These are phyloP conservation scores for Neonectria hederae DNA, from an alignment of 2,329 filamentous ascomycete species.

Conservation along the genomic window DNA sequence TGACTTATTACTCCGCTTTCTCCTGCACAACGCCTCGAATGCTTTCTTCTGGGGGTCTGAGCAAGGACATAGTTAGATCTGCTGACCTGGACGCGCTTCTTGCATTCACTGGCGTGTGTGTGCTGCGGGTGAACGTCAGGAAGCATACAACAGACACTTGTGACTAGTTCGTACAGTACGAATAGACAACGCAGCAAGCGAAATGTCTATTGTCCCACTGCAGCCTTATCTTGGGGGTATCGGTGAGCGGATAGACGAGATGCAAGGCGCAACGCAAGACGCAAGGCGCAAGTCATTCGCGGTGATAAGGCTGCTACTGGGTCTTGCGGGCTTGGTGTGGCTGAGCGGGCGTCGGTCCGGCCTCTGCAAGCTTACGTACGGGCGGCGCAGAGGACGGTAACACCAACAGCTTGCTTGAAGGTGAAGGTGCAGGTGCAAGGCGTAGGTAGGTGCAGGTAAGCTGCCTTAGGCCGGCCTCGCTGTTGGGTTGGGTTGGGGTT, in stretches of 20 bases:
- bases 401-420: not conserved
- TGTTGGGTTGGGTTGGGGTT: not conserved
- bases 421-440: not conserved
- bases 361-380: not conserved
- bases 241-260: slow-evolving; percentile 16
- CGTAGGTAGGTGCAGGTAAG: too few species aligned
- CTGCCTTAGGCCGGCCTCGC: not conserved
- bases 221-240: slow-evolving; percentile 25
- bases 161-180: not conserved
- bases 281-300: slow-evolving; percentile 6
- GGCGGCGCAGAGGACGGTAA: not conserved
- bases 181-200: not conserved
- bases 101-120: slow-evolving; percentile 8
- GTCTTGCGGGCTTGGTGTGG: slow-evolving; percentile 10
- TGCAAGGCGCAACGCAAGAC: slow-evolving; percentile 1
- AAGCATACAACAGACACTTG: not conserved
- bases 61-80: slow-evolving; percentile 7
- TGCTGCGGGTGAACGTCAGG: slow-evolving; percentile 20
- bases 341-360: slow-evolving; percentile 16
- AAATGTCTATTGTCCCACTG: slow-evolving; percentile 17
- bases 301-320: slow-evolving; percentile 18
- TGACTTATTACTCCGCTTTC: slow-evolving; percentile 13
- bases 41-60: not conserved
- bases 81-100: slow-evolving; percentile 13
- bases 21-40: not conserved